phyloP scores from a whole-genome alignment of 345 rosid species.

The Pugionium cornutum region DNA sequence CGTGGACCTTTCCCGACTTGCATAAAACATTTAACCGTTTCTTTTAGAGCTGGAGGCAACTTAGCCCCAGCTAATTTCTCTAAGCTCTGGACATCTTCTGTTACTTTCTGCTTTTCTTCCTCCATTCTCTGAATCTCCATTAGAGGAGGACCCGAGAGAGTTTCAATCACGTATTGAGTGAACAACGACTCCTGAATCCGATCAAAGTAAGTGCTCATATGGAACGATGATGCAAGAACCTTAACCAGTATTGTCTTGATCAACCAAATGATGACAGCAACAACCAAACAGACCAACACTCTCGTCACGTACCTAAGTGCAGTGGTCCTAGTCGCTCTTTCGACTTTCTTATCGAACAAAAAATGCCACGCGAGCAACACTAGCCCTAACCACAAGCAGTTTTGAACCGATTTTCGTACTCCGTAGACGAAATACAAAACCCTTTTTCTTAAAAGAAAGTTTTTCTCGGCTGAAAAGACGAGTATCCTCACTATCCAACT shows the following conservation, averaged over 20 bases:
- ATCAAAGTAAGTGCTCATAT: conserved; percentile 71
- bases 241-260: conserved; percentile 65
- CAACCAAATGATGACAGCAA: conserved; percentile 59
- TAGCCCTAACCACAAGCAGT: conserved; percentile 67
- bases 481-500: conserved; percentile 63
- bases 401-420: conserved; percentile 55
- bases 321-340: conserved; percentile 38
- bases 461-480: conserved; percentile 63
- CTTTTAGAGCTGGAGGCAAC: conserved; percentile 48
- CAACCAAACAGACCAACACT: conserved; percentile 55
- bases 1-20: conserved; percentile 35
- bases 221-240: conserved; percentile 66
- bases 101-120: conserved; percentile 49
- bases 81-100: conserved; percentile 47
- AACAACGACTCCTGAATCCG: conserved; percentile 69
- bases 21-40: conserved; percentile 43
- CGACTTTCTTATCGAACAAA: conserved; percentile 58
- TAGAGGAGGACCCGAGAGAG: conserved; percentile 63
- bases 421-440: conserved; percentile 78
- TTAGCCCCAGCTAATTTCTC: conserved; percentile 47
- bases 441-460: conserved; percentile 59
- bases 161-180: conserved; percentile 63
- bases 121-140: conserved; percentile 50
- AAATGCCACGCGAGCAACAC: conserved; percentile 68
- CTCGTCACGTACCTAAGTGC: conserved; percentile 50